Base-by-base conservation (phyloP, 1,284 basidiomycete genomes). In the Cutaneotrichosporon arboriforme region DNA sequence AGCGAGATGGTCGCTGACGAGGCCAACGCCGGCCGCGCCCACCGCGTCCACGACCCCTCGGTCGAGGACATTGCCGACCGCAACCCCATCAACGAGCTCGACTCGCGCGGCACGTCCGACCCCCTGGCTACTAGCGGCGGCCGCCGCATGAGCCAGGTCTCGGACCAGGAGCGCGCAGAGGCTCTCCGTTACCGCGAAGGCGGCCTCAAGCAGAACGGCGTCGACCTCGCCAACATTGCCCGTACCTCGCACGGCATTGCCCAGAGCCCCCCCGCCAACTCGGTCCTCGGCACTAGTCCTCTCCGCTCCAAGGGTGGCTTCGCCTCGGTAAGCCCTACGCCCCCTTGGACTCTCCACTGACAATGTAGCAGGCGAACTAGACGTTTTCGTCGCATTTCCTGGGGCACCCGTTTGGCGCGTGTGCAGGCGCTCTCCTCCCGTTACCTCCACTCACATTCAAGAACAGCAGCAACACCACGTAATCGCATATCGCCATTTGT, bases 211-310 rank as follows among this genome's bases (percentile, higher is more conserved):
- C 77, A 64, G 58, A 51, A 50, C 49, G 69, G 59, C 23, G 74
- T 87, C 53, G 86, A 90, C 73, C 81, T 91, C 54, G 79, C 81
- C 40, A 78, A 83, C 51, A 90, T 91, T 64, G 88, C 88, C 22
- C 84, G 87, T 62, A 87, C 87, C 54, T 89, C 87, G 12, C 79
- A 80, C 58, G 88, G 84, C 18, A 82, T 86, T 36, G 83, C 84
- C 43, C 76, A 78, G 54, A 85, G 85, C 50, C 84, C 85, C 22
- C 69, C 64, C 52, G 73, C 67, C 36, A 59, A 55, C 13, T 49
- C 64, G 52, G 49, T 75, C 49, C 59, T 73, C 59, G 64, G 76
- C 54, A 68, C 72, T 51, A 64, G 65, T 56, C 77, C 77, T 59
- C 77, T 77, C 55, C 69, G 67, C 60, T 58, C 60, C 63, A 73